Percentiles rank a stretch among this genome's conserved stretches.
phyloP scores from a whole-genome alignment of 2,329 filamentous ascomycete genomes.

The Calonectria montana region DNA sequence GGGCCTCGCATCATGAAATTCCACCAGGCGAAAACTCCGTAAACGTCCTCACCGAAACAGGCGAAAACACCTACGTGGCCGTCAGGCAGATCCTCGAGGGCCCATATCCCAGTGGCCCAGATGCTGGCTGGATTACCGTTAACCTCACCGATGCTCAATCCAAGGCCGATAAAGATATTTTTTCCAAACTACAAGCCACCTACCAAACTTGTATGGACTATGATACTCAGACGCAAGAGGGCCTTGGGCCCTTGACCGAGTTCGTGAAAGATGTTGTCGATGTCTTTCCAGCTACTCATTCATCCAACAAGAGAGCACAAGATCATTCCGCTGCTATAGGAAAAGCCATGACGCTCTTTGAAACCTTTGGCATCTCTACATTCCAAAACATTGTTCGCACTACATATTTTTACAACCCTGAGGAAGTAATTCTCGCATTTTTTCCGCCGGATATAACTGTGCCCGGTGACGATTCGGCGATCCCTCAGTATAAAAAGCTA shows the following conservation, averaged over 20 bases:
- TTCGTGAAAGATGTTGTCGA: conserved; percentile 57
- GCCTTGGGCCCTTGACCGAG: conserved; percentile 65
- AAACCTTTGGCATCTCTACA: conserved; percentile 25
- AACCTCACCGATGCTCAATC: conserved; percentile 47
- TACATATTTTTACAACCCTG: conserved; percentile 4
- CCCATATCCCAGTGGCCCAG: conserved; percentile 68
- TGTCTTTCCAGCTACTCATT: conserved; percentile 12
- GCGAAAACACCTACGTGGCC: background rate
- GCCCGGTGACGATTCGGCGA: background rate
- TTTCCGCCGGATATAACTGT: background rate
- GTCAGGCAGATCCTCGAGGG: conserved; percentile 47
- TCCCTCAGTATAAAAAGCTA: conserved; percentile 3
- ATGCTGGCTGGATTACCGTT: conserved; percentile 24
- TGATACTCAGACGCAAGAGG: conserved; percentile 64
- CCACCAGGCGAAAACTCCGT: conserved; percentile 65
- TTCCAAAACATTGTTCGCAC: conserved; percentile 9
- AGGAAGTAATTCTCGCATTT: background rate
- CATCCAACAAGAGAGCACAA: background rate
- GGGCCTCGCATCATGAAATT: conserved; percentile 72
- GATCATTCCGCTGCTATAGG: conserved; percentile 13
- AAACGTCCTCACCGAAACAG: background rate
- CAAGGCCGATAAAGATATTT: conserved; percentile 68
- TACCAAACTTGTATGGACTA: conserved; percentile 77
- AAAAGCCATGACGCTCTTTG: conserved; percentile 22
- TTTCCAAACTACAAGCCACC: conserved; percentile 71